A percentile compares a stretch with the other conserved stretches of the same genome.
Conservation (phyloP, 1,284 basidiomycete species). For the Cutaneotrichosporon cutaneum region DNA sequence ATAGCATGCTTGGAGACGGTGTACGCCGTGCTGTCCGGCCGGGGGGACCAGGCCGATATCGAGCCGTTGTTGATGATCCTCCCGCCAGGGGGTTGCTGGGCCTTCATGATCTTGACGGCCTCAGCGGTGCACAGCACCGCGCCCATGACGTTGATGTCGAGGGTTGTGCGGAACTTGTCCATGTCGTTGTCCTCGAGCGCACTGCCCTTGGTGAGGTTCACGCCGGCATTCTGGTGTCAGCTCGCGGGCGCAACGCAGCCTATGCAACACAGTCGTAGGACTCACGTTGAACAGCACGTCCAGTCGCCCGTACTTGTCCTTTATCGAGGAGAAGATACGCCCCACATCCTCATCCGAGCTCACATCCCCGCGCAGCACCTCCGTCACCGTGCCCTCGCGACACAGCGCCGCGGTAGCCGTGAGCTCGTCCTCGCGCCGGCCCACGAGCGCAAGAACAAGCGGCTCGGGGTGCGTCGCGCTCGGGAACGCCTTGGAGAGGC, state of each 20-base stretch:
- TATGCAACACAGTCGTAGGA: constrained; percentile 1
- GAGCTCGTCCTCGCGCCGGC: constrained; percentile 61
- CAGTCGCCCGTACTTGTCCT: constrained; percentile 64
- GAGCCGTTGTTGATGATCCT: constrained; percentile 83
- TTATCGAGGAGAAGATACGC: constrained; percentile 61
- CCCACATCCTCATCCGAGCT: constrained; percentile 38
- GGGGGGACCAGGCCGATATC: constrained; percentile 69
- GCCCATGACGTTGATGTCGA: constrained; percentile 69
- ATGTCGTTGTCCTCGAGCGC: constrained; percentile 65
- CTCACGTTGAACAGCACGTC: constrained; percentile 76
- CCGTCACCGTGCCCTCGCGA: constrained; percentile 51
- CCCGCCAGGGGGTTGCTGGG: constrained; percentile 69
- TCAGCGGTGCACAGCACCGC: constrained; percentile 75
- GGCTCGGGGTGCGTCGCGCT: constrained; percentile 56
- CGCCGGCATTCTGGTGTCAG: constrained; percentile 57
- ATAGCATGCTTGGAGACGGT: constrained; percentile 77
- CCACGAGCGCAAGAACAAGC: constrained; percentile 60
- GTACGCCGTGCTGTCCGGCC: constrained; percentile 64
- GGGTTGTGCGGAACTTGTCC: constrained; percentile 62
- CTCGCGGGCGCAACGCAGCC: too few relatives aligned
- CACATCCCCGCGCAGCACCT: constrained; percentile 62
- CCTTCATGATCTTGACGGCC: constrained; percentile 70
- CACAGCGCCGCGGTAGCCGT: constrained; percentile 58
- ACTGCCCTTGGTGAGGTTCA: constrained; percentile 55
- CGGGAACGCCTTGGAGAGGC: constrained; percentile 56